These are phyloP conservation scores for Xylaria longipes DNA, from an alignment of 495 filamentous ascomycete genomes.

Conservation along the genomic window DNA sequence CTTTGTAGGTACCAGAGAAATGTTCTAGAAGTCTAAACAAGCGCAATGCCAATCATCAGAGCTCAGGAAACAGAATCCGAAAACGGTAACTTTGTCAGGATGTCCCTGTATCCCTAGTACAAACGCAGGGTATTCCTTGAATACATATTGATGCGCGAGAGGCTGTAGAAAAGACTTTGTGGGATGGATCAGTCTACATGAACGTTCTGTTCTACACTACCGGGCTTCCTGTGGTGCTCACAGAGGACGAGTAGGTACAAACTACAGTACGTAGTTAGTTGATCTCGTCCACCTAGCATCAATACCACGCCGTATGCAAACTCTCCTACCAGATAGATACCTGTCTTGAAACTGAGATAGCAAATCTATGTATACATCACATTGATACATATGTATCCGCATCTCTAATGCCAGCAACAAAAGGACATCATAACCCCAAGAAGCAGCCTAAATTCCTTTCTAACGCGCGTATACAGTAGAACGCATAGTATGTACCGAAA, in stretches of 20 bases:
- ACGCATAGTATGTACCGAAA: too few species aligned
- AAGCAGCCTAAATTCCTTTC: background rate
- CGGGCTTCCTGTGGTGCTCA: too few species aligned
- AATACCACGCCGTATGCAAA: background rate
- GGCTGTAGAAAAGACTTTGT: background rate
- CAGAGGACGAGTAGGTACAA: background rate
- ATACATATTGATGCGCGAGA: background rate
- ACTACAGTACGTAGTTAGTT: background rate
- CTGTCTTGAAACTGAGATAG: background rate
- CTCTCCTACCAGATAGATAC: background rate
- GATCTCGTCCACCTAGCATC: background rate
- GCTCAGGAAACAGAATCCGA: background rate
- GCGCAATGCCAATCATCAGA: background rate
- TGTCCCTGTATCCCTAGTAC: background rate
- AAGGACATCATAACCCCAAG: background rate
- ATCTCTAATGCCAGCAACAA: background rate
- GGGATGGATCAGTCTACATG: background rate
- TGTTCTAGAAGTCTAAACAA: background rate
- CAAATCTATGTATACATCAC: background rate
- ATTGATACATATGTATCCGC: background rate
- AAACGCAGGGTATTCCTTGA: background rate
- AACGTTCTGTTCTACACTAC: background rate
- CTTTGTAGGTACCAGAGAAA: background rate
- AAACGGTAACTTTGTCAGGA: background rate
- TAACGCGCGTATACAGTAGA: background rate